Evolutionary conservation across 352 stramenopile species (phyloP), one percentile per base, ranked within the genome.

Genomic region (Pythium insidiosum): DNA sequence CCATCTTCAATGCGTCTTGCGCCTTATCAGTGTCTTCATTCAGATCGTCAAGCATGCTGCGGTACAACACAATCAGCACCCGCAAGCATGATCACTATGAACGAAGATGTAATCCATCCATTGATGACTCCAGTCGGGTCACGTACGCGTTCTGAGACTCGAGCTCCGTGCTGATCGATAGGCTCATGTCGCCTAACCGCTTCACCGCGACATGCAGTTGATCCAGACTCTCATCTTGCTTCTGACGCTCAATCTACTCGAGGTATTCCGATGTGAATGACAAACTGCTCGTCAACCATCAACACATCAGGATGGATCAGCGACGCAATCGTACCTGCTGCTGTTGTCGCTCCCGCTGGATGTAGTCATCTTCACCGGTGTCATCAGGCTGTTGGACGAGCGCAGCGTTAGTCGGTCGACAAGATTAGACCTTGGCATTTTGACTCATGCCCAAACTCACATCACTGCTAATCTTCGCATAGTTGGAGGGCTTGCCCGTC

Each of bases 21-120:
- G 79, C 76, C 34, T 85, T 85, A 53, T 92, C 79, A 51, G 76
- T 92, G 47, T 92, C 79, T 36, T 83, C 72, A 40, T 65, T 92
- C 47, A 92, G 53, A 26, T 92, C 76, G 50, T 92, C 79, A 25
- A 92, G 58, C 79, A 89, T 89, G 28, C 79, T 92, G 59, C 50
- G n/a, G n/a, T n/a, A 56, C 11, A 23, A 38, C n/a, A 35, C 7
- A 10, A 28, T 39, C n/a, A 36, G 21, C 22, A 33, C 5, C 23
- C 2, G 6, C 5, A 5, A 23, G n/a, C 19, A 24, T 20, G 25
- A 26, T n/a, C n/a, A n/a, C n/a, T n/a, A n/a, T n/a, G n/a, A n/a
- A n/a, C n/a, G n/a, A n/a, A n/a, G n/a, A n/a, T n/a, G n/a, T n/a
- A n/a, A n/a, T n/a, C n/a, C n/a, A n/a, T n/a, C n/a, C n/a, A n/a